phyloP scores from a whole-genome alignment of 2,329 filamentous ascomycete genomes.

The Pseudovirgaria hyperparasitica region DNA sequence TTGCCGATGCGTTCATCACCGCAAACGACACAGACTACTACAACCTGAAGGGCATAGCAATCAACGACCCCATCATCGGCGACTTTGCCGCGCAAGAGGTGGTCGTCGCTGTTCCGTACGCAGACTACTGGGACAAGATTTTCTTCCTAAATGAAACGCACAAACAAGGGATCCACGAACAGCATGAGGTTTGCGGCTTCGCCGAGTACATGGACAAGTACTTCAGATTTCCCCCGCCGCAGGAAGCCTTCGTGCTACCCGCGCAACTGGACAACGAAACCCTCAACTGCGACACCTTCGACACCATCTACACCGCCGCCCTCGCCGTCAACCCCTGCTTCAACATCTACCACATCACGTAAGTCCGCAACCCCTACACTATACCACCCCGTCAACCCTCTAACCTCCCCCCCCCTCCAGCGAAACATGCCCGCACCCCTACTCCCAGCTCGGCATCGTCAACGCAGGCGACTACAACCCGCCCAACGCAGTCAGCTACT shows the following conservation, averaged over 20 bases:
- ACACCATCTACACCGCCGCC: conserved; percentile 25
- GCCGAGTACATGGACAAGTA: conserved; percentile 24
- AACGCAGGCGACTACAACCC: conserved; percentile 26
- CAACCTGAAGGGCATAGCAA: conserved; percentile 37
- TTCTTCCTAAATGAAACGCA: conserved; percentile 32
- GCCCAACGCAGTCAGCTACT: conserved; percentile 31
- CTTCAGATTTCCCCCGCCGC: conserved; percentile 22
- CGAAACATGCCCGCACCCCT: conserved; percentile 32
- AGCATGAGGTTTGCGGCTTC: conserved; percentile 24
- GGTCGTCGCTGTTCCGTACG: conserved; percentile 22
- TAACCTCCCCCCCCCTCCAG: conserved; percentile 16
- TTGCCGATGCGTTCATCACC: conserved; percentile 43
- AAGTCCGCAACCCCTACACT: conserved; percentile 21
- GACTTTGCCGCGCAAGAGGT: conserved; percentile 25
- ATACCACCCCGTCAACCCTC: background rate
- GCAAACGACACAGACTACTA: conserved; percentile 37
- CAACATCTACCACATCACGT: conserved; percentile 35
- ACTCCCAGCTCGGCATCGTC: conserved; percentile 24
- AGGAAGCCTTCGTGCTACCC: conserved; percentile 17
- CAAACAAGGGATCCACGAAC: conserved; percentile 19
- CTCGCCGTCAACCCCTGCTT: conserved; percentile 37
- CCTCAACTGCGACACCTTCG: conserved; percentile 26
- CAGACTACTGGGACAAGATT: conserved; percentile 28
- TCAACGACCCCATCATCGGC: conserved; percentile 36
- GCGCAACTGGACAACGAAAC: conserved; percentile 9